These are phyloP conservation scores for Kuraishia floccosa DNA, from an alignment of 805 yeast species.

Conservation along the genomic window DNA sequence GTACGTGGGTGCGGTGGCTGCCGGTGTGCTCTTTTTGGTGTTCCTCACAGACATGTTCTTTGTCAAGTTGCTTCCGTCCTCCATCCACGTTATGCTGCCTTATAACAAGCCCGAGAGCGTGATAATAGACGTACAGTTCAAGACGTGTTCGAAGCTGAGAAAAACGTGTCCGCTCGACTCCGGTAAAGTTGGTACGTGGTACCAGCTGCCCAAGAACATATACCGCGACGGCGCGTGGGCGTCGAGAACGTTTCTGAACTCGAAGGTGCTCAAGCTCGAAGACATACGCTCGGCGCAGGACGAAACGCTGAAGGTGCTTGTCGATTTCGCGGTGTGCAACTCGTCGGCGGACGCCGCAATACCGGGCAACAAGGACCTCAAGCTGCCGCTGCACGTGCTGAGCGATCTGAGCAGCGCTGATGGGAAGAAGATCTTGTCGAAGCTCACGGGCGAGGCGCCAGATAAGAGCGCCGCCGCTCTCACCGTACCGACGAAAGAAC, in stretches of 20 bases:
- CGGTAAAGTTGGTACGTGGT: slow-evolving; percentile 5
- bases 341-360: slow-evolving; percentile 5
- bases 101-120: too few species aligned
- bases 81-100: too few species aligned
- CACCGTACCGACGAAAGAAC: slow-evolving; percentile 8
- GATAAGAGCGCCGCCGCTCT: not conserved
- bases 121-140: slow-evolving; percentile 1
- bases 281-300: too few species aligned
- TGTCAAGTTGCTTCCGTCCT: too few species aligned
- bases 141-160: slow-evolving; percentile 1
- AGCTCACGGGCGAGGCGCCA: slow-evolving; percentile 1
- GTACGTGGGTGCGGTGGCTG: too few species aligned
- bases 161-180: not conserved
- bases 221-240: slow-evolving; percentile 6
- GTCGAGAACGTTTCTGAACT: slow-evolving; percentile 6
- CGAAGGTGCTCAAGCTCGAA: slow-evolving; percentile 5
- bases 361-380: slow-evolving; percentile 1
- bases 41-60: too few species aligned
- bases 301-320: not conserved
- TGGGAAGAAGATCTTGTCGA: too few species aligned
- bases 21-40: too few species aligned
- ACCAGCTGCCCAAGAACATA: slow-evolving; percentile 11
- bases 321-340: slow-evolving; percentile 8
- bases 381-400: slow-evolving; percentile 5
- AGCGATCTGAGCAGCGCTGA: slow-evolving; percentile 3